A percentile compares a stretch with the other conserved stretches of the same genome.
phyloP scores from a whole-genome alignment of 495 filamentous ascomycete species.

The Aspergillus heteromorphus region DNA sequence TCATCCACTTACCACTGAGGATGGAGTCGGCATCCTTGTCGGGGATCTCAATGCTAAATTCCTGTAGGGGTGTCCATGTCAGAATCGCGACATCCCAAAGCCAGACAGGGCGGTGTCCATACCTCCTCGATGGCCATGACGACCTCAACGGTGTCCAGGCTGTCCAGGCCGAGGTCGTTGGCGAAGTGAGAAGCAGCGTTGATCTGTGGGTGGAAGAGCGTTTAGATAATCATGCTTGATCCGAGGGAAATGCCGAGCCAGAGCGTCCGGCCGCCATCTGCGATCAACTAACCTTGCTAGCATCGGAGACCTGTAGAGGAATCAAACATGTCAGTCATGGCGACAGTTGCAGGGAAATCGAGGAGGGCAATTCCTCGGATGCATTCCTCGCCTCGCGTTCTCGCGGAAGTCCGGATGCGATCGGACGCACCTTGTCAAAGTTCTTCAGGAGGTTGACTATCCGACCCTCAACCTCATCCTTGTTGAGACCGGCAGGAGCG shows the following conservation, averaged over 20 bases:
- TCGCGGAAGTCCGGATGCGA: neutral
- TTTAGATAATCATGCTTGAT: constrained; percentile 4
- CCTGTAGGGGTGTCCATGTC: constrained; percentile 50
- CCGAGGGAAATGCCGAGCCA: neutral
- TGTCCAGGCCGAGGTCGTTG: constrained; percentile 94
- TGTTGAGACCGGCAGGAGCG: constrained; percentile 66
- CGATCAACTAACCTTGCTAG: constrained; percentile 58
- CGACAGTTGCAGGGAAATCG: constrained; percentile 3
- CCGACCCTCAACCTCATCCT: constrained; percentile 82
- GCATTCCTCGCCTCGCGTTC: too few relatives aligned
- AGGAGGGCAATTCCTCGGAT: neutral
- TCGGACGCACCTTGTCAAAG: constrained; percentile 86
- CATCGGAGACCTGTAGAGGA: constrained; percentile 60
- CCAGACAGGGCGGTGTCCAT: constrained; percentile 27
- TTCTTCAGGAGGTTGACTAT: constrained; percentile 88
- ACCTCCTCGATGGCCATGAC: constrained; percentile 99
- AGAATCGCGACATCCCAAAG: neutral
- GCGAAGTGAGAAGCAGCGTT: constrained; percentile 78
- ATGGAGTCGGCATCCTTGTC: constrained; percentile 98
- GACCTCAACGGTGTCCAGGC: constrained; percentile 96
- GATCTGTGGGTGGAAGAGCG: constrained; percentile 50
- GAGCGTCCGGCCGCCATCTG: neutral
- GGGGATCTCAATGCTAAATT: constrained; percentile 99
- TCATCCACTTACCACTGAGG: constrained; percentile 79
- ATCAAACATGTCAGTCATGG: constrained; percentile 12